Evolutionary conservation across 305 asterid genomes (phyloP), one percentile per base, ranked within the genome.

Genomic region (Solanum hybrid): DNA sequence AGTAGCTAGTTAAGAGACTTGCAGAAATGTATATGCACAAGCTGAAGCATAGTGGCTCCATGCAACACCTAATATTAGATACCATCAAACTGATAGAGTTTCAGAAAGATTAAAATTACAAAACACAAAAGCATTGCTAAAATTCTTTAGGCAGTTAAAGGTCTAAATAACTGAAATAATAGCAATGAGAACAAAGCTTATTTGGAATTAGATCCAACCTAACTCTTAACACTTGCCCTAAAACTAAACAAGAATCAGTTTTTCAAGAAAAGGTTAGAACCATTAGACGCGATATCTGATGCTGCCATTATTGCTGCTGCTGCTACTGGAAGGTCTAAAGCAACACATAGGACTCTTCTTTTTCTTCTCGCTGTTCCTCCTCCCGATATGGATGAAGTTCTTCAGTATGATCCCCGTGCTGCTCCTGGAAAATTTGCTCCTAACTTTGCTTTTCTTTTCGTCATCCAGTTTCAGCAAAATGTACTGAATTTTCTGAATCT

Each of bases 401-500:
- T 97, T 94, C 91, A 97, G 92, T 82, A 97, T 87, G 86, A 97
- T 85, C 13, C 91, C 92, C 3, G 95, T 97, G 90, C 92, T 95
- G 88, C 92, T 95, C 91, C 89, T 90, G 29, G 95, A 93, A 86
- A 95, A 94, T 88, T 91, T 92, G 91, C 86, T 91, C 37, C 90
- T 92, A 71, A 79, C 91, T 90, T 91, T 94, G 89, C 80, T 92
- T 78, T 96, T 95, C 97, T 94, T 95, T 26, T 95, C 99, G 5
- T 95, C 99, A 71, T 97, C 99, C 89, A 94, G 89, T 90, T 95
- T 94, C 93, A 95, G 89, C 95, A 97, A 66, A 10, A 95, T 89
- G 89, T 93, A 95, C 93, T 96, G 98, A 17, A 97, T 95, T 79
- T 96, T 97, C 94, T 96, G 99, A 78, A 95, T 92, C 95, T 96